Conservation (phyloP, 1,139 yeast species). For the Zhuliangozyma parablackwelliae region DNA sequence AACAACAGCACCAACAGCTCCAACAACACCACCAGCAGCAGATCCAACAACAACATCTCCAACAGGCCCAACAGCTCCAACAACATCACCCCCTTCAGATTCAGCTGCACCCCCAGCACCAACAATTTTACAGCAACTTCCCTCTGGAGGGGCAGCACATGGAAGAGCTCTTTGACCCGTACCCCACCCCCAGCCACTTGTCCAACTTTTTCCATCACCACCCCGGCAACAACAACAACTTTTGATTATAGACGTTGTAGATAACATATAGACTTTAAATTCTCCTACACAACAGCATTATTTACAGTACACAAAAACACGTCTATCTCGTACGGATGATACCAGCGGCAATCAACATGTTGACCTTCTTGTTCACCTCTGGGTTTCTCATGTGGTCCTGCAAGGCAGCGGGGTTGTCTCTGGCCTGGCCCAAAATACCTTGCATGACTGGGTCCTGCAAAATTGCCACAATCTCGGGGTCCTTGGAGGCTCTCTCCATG, state of each 20-base stretch:
- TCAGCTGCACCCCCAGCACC: neutral
- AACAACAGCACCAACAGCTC: too few species aligned
- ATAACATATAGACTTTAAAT: too few species aligned
- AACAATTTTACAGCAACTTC: neutral
- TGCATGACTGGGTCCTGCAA: slow-evolving; percentile 98
- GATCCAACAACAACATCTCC: too few species aligned
- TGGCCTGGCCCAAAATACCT: slow-evolving; percentile 89
- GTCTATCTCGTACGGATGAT: slow-evolving; percentile 86
- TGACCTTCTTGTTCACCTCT: slow-evolving; percentile 82
- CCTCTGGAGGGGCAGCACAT: too few species aligned
- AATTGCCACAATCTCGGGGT: slow-evolving; percentile 88
- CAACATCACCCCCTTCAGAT: too few species aligned
- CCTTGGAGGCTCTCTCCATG: slow-evolving; percentile 83
- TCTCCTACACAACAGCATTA: neutral
- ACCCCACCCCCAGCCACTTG: too few species aligned
- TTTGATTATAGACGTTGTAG: too few species aligned
- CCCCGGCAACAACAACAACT: too few species aligned
- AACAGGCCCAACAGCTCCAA: too few species aligned
- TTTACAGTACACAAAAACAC: neutral
- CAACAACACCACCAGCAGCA: too few species aligned
- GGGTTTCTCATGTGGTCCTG: slow-evolving; percentile 98
- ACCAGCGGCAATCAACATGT: slow-evolving; percentile 92
- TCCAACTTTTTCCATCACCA: too few species aligned
- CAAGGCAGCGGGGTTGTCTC: slow-evolving; percentile 92
- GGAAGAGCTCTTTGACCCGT: too few species aligned